Conservation (phyloP, 2,329 filamentous ascomycete genomes). For the Rhinocladiella similis region DNA sequence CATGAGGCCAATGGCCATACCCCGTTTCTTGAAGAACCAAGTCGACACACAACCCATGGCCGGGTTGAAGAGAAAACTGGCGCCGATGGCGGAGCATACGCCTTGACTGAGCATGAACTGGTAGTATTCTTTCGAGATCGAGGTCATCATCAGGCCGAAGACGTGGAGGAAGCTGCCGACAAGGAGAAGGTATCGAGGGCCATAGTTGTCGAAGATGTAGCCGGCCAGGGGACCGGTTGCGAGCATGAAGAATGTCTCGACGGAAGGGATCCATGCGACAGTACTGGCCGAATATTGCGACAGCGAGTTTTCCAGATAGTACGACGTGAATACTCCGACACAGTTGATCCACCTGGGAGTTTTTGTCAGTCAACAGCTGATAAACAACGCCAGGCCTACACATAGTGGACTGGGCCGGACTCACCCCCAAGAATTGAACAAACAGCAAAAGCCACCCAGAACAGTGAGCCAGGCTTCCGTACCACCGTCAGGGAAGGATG, state of each 20-base stretch:
- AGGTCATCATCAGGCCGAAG: conserved; percentile 61
- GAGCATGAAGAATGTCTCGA: conserved; percentile 43
- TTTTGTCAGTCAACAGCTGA: conserved; percentile 14
- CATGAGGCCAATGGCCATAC: conserved; percentile 55
- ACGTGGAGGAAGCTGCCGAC: conserved; percentile 56
- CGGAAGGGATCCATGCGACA: conserved; percentile 63
- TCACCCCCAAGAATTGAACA: conserved; percentile 54
- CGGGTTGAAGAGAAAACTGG: conserved; percentile 52
- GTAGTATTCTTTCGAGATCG: conserved; percentile 55
- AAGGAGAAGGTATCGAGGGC: conserved; percentile 56
- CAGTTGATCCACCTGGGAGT: conserved; percentile 34
- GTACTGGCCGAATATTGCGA: conserved; percentile 52
- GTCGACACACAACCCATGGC: conserved; percentile 41
- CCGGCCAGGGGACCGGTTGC: conserved; percentile 63
- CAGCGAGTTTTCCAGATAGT: conserved; percentile 56
- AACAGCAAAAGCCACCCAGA: conserved; percentile 45
- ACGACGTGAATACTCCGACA: conserved; percentile 58
- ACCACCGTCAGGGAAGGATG: conserved; percentile 63
- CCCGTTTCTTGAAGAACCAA: conserved; percentile 57
- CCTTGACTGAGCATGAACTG: conserved; percentile 59
- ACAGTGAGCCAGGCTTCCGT: conserved; percentile 59
- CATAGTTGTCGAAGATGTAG: conserved; percentile 63
- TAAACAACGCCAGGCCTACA: conserved; percentile 16
- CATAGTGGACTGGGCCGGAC: conserved; percentile 37
- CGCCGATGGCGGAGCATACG: conserved; percentile 54